A percentile compares a stretch with the other conserved stretches of the same genome.
Conservation (phyloP, 2,329 filamentous ascomycete species). For the Grosmannia huntii region DNA sequence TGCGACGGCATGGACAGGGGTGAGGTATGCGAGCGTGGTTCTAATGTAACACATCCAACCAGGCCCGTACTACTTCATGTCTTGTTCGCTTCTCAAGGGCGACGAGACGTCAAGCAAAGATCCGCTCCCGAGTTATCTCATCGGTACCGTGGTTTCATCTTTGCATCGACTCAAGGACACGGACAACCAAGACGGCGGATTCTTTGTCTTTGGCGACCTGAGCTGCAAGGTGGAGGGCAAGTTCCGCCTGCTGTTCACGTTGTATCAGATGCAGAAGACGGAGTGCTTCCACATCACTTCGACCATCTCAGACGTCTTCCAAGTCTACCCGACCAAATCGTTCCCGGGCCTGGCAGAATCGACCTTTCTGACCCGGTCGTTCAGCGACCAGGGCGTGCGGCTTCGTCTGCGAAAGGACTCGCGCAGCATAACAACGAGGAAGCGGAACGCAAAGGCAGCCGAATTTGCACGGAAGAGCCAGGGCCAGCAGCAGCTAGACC, state of each 20-base stretch:
- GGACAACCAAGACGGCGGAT: conserved; percentile 65
- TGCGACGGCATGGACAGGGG: no score
- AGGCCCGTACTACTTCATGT: conserved; percentile 38
- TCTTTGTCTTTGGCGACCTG: conserved; percentile 85
- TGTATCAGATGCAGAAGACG: conserved; percentile 53
- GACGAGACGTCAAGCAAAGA: conserved; percentile 28
- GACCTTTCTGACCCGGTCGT: conserved; percentile 65
- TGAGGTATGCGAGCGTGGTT: not conserved
- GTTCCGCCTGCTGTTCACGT: conserved; percentile 62
- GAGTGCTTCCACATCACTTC: conserved; percentile 23
- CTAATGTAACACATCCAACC: not conserved
- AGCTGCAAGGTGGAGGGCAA: conserved; percentile 63
- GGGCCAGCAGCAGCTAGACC: conserved; percentile 2
- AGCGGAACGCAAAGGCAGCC: conserved; percentile 24
- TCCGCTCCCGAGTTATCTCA: conserved; percentile 38
- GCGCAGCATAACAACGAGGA: conserved; percentile 39
- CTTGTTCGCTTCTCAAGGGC: conserved; percentile 27
- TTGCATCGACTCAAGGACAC: conserved; percentile 71
- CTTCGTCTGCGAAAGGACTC: conserved; percentile 75
- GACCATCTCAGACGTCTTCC: conserved; percentile 54
- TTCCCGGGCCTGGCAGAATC: conserved; percentile 50
- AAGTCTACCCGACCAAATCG: conserved; percentile 49
- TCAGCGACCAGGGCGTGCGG: conserved; percentile 78
- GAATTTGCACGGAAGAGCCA: conserved; percentile 14
- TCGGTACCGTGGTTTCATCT: conserved; percentile 67